Evolutionary conservation across 495 filamentous ascomycete genomes (phyloP).

Genomic region (Penicillium simplicissimum): DNA sequence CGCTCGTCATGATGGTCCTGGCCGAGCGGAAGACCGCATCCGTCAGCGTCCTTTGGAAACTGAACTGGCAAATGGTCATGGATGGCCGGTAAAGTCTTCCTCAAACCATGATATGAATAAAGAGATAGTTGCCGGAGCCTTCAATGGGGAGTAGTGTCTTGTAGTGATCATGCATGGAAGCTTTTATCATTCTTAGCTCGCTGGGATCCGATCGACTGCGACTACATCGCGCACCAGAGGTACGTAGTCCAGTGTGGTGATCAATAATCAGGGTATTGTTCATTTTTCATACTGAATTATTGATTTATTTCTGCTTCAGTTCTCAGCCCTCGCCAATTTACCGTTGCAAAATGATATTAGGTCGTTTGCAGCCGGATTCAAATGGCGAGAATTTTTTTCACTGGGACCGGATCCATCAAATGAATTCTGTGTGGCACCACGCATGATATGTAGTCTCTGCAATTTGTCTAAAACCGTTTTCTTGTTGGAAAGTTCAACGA

Average conservation of each 20-base stretch:
- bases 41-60: background rate
- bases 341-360: background rate
- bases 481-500: background rate
- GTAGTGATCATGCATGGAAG: too few relatives aligned
- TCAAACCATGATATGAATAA: background rate
- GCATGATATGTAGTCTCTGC: background rate
- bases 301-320: background rate
- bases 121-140: background rate
- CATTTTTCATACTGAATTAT: too few relatives aligned
- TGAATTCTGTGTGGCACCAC: background rate
- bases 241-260: too few relatives aligned
- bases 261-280: too few relatives aligned
- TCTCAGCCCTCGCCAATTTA: background rate
- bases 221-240: too few relatives aligned
- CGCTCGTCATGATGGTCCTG: background rate
- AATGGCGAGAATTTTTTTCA: background rate
- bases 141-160: background rate
- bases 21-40: background rate
- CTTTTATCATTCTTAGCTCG: too few relatives aligned
- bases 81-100: background rate
- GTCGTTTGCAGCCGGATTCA: background rate
- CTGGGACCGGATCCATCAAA: background rate
- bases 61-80: background rate
- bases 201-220: too few relatives aligned
- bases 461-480: background rate